phyloP scores from a whole-genome alignment of 2,329 filamentous ascomycete genomes.

The Catunica adiposa region DNA sequence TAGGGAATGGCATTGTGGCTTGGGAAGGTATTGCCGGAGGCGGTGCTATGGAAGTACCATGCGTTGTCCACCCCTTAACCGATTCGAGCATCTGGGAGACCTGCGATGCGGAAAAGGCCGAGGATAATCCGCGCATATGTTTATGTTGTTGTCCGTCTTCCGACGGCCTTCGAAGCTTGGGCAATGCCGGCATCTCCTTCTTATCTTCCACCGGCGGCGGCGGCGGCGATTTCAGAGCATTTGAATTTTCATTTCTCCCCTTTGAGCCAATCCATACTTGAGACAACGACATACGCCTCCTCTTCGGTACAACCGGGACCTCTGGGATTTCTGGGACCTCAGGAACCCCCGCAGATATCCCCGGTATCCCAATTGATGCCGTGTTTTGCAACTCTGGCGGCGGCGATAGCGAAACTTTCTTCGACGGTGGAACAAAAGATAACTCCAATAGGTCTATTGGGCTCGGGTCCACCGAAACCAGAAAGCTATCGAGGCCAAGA shows the following conservation, averaged over 20 bases:
- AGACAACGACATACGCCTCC: background rate
- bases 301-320: background rate
- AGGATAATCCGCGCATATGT: background rate
- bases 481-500: background rate
- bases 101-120: background rate
- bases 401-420: background rate
- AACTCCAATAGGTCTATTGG: background rate
- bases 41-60: background rate
- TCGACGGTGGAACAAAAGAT: background rate
- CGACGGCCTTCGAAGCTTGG: background rate
- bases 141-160: background rate
- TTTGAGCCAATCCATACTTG: background rate
- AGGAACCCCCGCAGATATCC: too few relatives aligned
- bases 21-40: background rate
- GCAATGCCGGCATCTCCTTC: background rate
- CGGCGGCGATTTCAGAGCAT: background rate
- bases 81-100: background rate
- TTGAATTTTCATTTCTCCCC: background rate
- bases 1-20: too few relatives aligned
- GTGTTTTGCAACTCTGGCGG: background rate
- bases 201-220: background rate
- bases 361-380: background rate
- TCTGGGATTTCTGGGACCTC: background rate
- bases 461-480: background rate
- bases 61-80: background rate